Percentiles rank a stretch among this genome's conserved stretches.
phyloP scores from a whole-genome alignment of 2,329 filamentous ascomycete genomes.

The Penicillium decumbens region DNA sequence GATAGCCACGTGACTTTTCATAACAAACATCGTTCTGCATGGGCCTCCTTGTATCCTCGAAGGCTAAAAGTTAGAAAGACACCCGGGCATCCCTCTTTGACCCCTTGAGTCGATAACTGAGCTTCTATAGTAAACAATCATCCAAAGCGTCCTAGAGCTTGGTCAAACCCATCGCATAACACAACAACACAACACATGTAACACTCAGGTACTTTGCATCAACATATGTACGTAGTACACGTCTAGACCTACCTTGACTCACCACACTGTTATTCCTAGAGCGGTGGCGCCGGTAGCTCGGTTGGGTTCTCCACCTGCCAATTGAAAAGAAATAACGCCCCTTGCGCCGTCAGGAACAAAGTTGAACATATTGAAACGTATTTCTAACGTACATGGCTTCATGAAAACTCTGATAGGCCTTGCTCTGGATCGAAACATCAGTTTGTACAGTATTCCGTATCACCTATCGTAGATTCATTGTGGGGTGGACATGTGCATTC shows the following conservation, averaged over 20 bases:
- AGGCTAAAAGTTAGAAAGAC: not conserved
- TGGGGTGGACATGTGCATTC: not conserved
- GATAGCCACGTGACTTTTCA: not conserved
- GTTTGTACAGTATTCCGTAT: not conserved
- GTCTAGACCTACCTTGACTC: slow-evolving; percentile 6
- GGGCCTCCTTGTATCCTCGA: not conserved
- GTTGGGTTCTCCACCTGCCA: slow-evolving; percentile 14
- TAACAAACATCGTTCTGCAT: not conserved
- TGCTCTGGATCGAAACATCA: not conserved
- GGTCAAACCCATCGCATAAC: not conserved
- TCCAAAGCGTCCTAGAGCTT: not conserved
- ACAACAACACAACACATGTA: not conserved
- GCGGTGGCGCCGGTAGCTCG: slow-evolving; percentile 20
- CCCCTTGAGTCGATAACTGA: not conserved
- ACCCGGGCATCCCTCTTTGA: not conserved
- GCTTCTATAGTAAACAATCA: not conserved
- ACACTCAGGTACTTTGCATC: not conserved
- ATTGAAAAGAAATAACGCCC: slow-evolving; percentile 5
- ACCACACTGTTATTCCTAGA: slow-evolving; percentile 13
- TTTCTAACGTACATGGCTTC: not conserved
- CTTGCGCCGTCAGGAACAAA: slow-evolving; percentile 7
- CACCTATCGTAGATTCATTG: not conserved
- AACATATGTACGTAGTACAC: slow-evolving; percentile 1
- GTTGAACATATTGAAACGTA: not conserved
- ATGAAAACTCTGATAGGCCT: not conserved